Evolutionary conservation across 441 rosid species (phyloP), one percentile per base, ranked within the genome.

Genomic region (Erodium moschatum): DNA sequence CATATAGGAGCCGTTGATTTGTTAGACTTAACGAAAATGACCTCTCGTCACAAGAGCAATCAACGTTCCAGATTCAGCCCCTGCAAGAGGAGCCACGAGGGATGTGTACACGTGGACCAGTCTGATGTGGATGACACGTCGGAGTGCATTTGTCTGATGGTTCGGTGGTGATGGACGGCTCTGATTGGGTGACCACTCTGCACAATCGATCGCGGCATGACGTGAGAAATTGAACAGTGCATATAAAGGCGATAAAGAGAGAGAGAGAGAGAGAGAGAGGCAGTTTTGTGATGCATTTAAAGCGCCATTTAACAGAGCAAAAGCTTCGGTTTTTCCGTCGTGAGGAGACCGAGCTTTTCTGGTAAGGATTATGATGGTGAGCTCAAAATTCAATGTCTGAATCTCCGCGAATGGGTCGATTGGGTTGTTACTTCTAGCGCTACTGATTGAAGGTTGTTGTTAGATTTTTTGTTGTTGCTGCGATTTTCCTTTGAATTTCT

Each of bases 251-350:
- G 54, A 29, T 29, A 4, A 0, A 29, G 31, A 29, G 31, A 38
- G 72, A 54, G 72, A 69, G 71, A 67, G 73, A 73, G 62, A 73
- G 31, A 56, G 67, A 67, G 67, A 12, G 46, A 16, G 56, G 74
- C 74, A 72, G 81, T 82, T 75, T 74, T 64, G 74, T 67, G 64
- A 65, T 33, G 73, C 72, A 69, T 75, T 81, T 73, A 79, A 82
- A 76, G 74, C 58, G 74, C 68, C 73, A 78, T 73, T 75, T 70
- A 67, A 5, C 58, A 71, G 56, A 63, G 70, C 68, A 67, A 76
- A 78, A 69, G 85, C 84, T 79, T 83, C 83, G 83, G 80, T 71
- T 76, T 83, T 74, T 76, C 82, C 81, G 82, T 79, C 79, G 76
- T 67, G 46, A 66, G 70, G 78, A 75, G 73, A 75, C 68, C 74